Percentiles rank a stretch among this genome's conserved stretches.
Evolutionary conservation across 2,329 filamentous ascomycete species (phyloP).

Genomic region (Alternaria triticimaculans): DNA sequence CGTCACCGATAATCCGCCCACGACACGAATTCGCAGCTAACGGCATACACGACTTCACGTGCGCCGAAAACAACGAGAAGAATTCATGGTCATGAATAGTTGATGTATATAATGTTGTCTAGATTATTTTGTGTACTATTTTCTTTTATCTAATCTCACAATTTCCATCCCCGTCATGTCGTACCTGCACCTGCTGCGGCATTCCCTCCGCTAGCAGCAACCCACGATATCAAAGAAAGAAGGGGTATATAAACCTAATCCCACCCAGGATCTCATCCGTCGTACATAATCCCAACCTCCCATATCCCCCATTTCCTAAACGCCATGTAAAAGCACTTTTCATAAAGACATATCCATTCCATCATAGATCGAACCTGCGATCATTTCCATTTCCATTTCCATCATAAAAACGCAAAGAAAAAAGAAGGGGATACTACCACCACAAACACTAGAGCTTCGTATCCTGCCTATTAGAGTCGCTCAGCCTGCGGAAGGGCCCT

Average conservation of each 20-base stretch:
- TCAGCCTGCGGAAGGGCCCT: slow-evolving; percentile 40
- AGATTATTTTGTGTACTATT: not conserved
- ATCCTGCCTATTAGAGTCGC: slow-evolving; percentile 46
- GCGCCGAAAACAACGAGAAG: not conserved
- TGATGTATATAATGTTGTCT: too few species aligned
- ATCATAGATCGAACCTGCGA: slow-evolving; percentile 11
- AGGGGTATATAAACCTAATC: slow-evolving; percentile 8
- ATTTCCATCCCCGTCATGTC: not conserved
- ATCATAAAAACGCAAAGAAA: not conserved
- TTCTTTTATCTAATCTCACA: not conserved
- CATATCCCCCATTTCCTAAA: not conserved
- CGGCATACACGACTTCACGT: not conserved
- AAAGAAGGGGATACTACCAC: not conserved
- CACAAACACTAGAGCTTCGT: slow-evolving; percentile 44
- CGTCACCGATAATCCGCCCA: slow-evolving; percentile 1
- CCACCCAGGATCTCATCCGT: not conserved
- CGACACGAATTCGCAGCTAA: not conserved
- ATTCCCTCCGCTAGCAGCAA: not conserved
- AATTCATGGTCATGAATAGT: too few species aligned
- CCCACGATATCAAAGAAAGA: not conserved
- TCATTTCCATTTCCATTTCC: not conserved
- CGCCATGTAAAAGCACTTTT: slow-evolving; percentile 21
- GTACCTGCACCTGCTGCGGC: not conserved
- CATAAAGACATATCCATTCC: slow-evolving; percentile 20
- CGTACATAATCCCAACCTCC: not conserved